Evolutionary conservation across 2,329 filamentous ascomycete species (phyloP).

Genomic region (Colletotrichum trifolii): DNA sequence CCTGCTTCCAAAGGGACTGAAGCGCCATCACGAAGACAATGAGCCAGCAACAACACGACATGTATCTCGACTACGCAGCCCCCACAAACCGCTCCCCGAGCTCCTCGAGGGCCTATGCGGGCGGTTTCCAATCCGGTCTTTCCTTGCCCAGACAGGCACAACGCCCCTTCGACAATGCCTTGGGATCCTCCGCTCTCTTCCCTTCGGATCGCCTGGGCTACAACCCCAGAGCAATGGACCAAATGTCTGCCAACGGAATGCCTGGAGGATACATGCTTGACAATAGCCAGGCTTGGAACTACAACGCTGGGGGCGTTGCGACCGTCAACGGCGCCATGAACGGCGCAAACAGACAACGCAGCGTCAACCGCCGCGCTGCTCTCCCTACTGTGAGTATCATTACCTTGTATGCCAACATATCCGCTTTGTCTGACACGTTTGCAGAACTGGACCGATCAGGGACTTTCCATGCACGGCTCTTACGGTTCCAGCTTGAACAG

Average conservation of each 20-base stretch:
- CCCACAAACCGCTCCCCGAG: slow-evolving; percentile 65
- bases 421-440: slow-evolving; percentile 5
- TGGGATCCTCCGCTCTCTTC: slow-evolving; percentile 74
- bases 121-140: slow-evolving; percentile 50
- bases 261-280: slow-evolving; percentile 65
- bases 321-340: slow-evolving; percentile 73
- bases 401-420: background rate
- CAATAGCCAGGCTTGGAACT: slow-evolving; percentile 85
- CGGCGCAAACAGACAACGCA: slow-evolving; percentile 67
- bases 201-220: slow-evolving; percentile 73
- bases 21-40: slow-evolving; percentile 46
- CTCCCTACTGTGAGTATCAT: slow-evolving; percentile 75
- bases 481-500: slow-evolving; percentile 44
- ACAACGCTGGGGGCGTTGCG: slow-evolving; percentile 73
- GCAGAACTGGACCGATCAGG: slow-evolving; percentile 64
- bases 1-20: slow-evolving; percentile 11
- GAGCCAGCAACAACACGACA: slow-evolving; percentile 69
- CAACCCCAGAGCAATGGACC: slow-evolving; percentile 68
- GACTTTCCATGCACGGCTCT: slow-evolving; percentile 55
- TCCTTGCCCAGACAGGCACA: slow-evolving; percentile 66
- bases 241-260: slow-evolving; percentile 53
- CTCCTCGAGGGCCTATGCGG: slow-evolving; percentile 64
- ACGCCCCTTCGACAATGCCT: slow-evolving; percentile 80
- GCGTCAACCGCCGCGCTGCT: slow-evolving; percentile 66
- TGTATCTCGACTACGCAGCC: slow-evolving; percentile 78